A percentile compares a stretch with the other conserved stretches of the same genome.
Conservation (phyloP, 768 basidiomycete genomes). For the Steccherinum ochraceum region DNA sequence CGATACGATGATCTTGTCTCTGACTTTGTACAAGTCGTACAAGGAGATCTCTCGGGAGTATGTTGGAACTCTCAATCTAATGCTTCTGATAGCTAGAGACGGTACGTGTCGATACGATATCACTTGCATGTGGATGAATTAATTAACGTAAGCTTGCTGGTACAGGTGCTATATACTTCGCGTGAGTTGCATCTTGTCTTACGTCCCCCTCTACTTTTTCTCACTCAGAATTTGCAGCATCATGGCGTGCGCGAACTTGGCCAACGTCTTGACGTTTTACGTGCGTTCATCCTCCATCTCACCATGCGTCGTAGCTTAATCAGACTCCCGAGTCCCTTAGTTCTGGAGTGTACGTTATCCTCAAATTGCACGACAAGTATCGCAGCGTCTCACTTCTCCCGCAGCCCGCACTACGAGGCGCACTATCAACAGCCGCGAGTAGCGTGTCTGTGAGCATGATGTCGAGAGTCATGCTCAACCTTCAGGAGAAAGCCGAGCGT, state of each 20-base stretch:
- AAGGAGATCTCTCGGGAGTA: conserved; percentile 22
- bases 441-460: conserved; percentile 13
- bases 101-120: too few species aligned
- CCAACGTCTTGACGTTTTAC: conserved; percentile 39
- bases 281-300: conserved; percentile 13
- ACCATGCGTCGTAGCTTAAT: neutral
- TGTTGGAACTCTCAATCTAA: conserved; percentile 23
- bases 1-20: conserved; percentile 39
- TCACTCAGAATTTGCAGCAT: conserved; percentile 29
- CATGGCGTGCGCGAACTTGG: conserved; percentile 44
- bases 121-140: too few species aligned
- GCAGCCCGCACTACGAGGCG: conserved; percentile 40
- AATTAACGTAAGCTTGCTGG: too few species aligned
- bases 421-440: conserved; percentile 44
- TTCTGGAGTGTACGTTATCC: neutral
- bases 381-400: neutral
- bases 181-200: too few species aligned
- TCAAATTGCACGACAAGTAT: neutral
- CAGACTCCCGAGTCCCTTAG: neutral
- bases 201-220: neutral
- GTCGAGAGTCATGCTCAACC: conserved; percentile 9
- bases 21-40: conserved; percentile 43
- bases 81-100: conserved; percentile 41
- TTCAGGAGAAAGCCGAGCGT: conserved; percentile 3
- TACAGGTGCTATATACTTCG: conserved; percentile 49